Percentiles rank a stretch among this genome's conserved stretches.
phyloP scores from a whole-genome alignment of 169 alveolate genomes.

The Eimeria praecox region DNA sequence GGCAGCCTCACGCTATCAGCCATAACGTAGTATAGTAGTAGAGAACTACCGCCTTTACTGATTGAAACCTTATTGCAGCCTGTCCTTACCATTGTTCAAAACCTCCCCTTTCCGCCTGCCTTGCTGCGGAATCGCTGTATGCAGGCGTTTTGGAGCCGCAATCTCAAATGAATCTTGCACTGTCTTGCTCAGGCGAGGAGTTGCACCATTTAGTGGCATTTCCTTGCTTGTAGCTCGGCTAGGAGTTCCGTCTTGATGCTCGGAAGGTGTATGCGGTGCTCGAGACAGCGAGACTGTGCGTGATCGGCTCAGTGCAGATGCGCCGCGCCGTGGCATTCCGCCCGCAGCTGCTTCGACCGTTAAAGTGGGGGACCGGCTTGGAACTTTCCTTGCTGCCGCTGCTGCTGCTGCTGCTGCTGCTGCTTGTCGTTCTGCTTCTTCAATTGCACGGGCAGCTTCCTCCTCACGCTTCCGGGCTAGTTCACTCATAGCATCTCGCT shows the following conservation, averaged over 20 bases:
- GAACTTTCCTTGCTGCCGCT: slow-evolving; percentile 31
- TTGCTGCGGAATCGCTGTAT: slow-evolving; percentile 69
- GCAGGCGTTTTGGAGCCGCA: slow-evolving; percentile 64
- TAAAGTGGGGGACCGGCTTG: slow-evolving; percentile 59
- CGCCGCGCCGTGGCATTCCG: slow-evolving; percentile 22
- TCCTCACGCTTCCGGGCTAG: slow-evolving; percentile 64
- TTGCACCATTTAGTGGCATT: not conserved
- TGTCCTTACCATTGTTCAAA: slow-evolving; percentile 53
- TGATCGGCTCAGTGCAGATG: slow-evolving; percentile 35
- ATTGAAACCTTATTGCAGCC: not conserved
- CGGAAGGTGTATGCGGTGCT: slow-evolving; percentile 31
- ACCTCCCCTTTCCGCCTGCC: slow-evolving; percentile 68
- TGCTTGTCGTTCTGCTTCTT: slow-evolving; percentile 65
- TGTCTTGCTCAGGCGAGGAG: slow-evolving; percentile 28
- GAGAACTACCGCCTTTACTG: not conserved
- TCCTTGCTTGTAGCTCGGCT: not conserved
- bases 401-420: slow-evolving; percentile 68
- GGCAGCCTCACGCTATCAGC: not conserved
- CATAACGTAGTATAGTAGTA: not conserved
- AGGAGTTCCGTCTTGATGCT: not conserved
- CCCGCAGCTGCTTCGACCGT: slow-evolving; percentile 74
- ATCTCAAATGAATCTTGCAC: slow-evolving; percentile 61
- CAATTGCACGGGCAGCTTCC: slow-evolving; percentile 37
- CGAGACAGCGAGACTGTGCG: slow-evolving; percentile 68
- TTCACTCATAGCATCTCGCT: slow-evolving; percentile 54